These are phyloP conservation scores for Dimargaris verticillata DNA, from an alignment of 192 early-diverging fungal genomes.

Conservation along the genomic window DNA sequence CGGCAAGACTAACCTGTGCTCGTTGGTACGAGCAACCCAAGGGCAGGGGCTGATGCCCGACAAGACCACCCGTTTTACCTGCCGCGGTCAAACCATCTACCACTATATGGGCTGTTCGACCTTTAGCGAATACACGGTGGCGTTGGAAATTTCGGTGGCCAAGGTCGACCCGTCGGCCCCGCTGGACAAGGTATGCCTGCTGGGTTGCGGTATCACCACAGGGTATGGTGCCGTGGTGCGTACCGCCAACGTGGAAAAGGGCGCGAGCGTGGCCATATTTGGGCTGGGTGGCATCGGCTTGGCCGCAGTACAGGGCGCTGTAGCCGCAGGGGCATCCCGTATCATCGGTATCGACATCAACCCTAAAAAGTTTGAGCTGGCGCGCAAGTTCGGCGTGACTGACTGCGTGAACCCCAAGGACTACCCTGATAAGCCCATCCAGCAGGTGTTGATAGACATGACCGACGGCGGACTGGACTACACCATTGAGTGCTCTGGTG, in stretches of 20 bases:
- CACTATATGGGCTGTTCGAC: slow-evolving; percentile 97
- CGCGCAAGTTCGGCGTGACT: slow-evolving; percentile 66
- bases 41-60: slow-evolving; percentile 94
- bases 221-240: slow-evolving; percentile 90
- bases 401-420: slow-evolving; percentile 83
- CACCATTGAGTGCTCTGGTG: slow-evolving; percentile 88
- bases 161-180: slow-evolving; percentile 65
- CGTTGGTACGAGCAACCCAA: slow-evolving; percentile 77
- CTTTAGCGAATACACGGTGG: slow-evolving; percentile 91
- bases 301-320: slow-evolving; percentile 74
- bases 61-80: slow-evolving; percentile 74
- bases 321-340: slow-evolving; percentile 37
- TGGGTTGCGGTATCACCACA: slow-evolving; percentile 94
- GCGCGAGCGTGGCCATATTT: slow-evolving; percentile 72
- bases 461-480: slow-evolving; percentile 94
- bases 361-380: slow-evolving; percentile 66
- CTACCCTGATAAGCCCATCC: slow-evolving; percentile 53
- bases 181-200: slow-evolving; percentile 72
- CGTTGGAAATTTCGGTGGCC: slow-evolving; percentile 77
- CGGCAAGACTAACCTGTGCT: slow-evolving; percentile 95
- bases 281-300: slow-evolving; percentile 90
- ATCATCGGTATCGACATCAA: slow-evolving; percentile 90
- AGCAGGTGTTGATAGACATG: slow-evolving; percentile 69
- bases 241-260: slow-evolving; percentile 78
- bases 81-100: slow-evolving; percentile 72